A percentile compares a stretch with the other conserved stretches of the same genome.
Conservation (phyloP, 176 grass and related monocot species). For the Oryza meyeriana region DNA sequence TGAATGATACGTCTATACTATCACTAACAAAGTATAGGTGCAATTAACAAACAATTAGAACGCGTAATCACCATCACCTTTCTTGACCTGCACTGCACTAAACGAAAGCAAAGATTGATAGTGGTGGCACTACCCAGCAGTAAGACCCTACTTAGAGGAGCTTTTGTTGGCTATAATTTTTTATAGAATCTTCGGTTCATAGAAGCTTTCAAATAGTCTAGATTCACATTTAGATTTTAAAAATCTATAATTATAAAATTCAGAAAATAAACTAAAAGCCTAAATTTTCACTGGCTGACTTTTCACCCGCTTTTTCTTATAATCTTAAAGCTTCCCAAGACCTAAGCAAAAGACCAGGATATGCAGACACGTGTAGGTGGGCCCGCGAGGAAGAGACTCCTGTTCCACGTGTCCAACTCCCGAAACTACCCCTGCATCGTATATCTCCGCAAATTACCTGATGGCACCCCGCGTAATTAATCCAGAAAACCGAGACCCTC, state of each 20-base stretch:
- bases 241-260: no score
- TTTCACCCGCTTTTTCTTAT: no score
- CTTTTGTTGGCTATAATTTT: no score
- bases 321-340: no score
- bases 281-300: no score
- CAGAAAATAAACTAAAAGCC: no score
- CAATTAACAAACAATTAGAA: background rate
- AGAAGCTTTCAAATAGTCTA: no score
- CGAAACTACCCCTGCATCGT: background rate
- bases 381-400: conserved; percentile 1
- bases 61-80: background rate
- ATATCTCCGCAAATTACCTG: rapidly evolving
- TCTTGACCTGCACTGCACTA: background rate
- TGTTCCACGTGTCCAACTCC: conserved; percentile 3
- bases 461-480: background rate
- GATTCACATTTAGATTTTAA: no score
- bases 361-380: conserved; percentile 15
- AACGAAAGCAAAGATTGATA: background rate
- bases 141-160: no score
- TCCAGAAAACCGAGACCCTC: rapidly evolving
- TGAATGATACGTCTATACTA: no score
- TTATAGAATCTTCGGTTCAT: no score
- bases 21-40: no score
- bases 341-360: background rate
- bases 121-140: background rate